Conservation (phyloP, 164 flowering plant genomes). For the Stephania cephalantha region DNA sequence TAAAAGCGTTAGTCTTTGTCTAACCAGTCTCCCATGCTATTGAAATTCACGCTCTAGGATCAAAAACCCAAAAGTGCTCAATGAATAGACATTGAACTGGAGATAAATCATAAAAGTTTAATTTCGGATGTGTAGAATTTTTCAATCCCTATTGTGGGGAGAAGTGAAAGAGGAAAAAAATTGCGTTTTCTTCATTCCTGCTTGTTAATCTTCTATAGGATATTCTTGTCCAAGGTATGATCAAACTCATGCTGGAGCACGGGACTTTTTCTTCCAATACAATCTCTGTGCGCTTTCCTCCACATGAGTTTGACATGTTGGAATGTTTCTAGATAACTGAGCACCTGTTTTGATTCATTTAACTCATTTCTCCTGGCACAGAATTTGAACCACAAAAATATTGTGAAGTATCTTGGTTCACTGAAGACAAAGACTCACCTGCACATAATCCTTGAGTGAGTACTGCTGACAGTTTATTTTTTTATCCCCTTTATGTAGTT, state of each 20-base stretch:
- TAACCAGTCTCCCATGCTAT: background rate
- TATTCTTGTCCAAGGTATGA: background rate
- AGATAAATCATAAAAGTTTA: background rate
- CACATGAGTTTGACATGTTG: background rate
- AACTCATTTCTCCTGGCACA: conserved; percentile 22
- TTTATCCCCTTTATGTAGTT: background rate
- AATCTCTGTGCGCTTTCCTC: background rate
- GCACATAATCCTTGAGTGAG: conserved; percentile 97
- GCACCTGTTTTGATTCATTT: background rate
- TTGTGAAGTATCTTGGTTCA: conserved; percentile 98
- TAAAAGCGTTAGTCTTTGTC: background rate
- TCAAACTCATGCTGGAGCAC: background rate
- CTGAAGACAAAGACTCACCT: conserved; percentile 85
- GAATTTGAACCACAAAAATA: conserved; percentile 97
- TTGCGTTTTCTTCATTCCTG: background rate
- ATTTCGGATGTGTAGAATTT: background rate
- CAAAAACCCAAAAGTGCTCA: background rate
- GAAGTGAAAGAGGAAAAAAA: background rate
- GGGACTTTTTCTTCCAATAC: background rate
- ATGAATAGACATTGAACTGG: background rate
- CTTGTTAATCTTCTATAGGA: background rate
- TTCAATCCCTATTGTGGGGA: background rate
- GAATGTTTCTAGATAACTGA: background rate
- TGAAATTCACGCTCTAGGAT: too few relatives aligned
- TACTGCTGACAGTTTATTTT: background rate